These are phyloP conservation scores for Guyanaporus albipodus DNA, from an alignment of 768 basidiomycete species.

Conservation along the genomic window DNA sequence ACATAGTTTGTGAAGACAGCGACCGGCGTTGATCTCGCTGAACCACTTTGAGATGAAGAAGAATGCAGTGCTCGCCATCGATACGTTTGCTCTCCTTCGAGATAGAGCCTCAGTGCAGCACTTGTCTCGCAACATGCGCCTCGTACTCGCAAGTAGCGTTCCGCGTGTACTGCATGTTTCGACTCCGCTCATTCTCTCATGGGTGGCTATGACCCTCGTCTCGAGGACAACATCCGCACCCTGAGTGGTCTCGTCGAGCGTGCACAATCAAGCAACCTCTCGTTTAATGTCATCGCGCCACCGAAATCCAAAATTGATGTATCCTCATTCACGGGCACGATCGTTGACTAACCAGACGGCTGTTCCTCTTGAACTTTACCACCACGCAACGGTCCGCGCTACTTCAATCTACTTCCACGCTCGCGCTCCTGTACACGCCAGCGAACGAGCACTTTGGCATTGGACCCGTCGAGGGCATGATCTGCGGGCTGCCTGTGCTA, in stretches of 20 bases:
- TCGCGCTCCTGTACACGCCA: conserved; percentile 88
- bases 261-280: conserved; percentile 50
- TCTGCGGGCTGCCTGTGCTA: conserved; percentile 83
- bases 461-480: conserved; percentile 92
- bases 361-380: conserved; percentile 92
- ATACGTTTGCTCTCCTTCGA: conserved; percentile 63
- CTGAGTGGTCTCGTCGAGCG: conserved; percentile 59
- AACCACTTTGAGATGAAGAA: conserved; percentile 98
- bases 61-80: conserved; percentile 77
- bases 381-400: conserved; percentile 79
- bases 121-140: conserved; percentile 43
- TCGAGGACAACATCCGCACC: conserved; percentile 78
- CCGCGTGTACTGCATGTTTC: neutral
- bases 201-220: conserved; percentile 89
- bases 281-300: conserved; percentile 55
- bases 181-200: conserved; percentile 1
- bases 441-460: conserved; percentile 97
- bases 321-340: conserved; percentile 40
- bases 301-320: conserved; percentile 35
- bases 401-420: conserved; percentile 60
- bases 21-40: conserved; percentile 77
- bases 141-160: conserved; percentile 71
- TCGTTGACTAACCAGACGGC: conserved; percentile 45
- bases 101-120: conserved; percentile 20
- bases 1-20: conserved; percentile 38